Percentiles rank a stretch among this genome's conserved stretches.
These are phyloP conservation scores for Suhomyces maxii DNA, from an alignment of 1,139 yeast species.

Conservation along the genomic window DNA sequence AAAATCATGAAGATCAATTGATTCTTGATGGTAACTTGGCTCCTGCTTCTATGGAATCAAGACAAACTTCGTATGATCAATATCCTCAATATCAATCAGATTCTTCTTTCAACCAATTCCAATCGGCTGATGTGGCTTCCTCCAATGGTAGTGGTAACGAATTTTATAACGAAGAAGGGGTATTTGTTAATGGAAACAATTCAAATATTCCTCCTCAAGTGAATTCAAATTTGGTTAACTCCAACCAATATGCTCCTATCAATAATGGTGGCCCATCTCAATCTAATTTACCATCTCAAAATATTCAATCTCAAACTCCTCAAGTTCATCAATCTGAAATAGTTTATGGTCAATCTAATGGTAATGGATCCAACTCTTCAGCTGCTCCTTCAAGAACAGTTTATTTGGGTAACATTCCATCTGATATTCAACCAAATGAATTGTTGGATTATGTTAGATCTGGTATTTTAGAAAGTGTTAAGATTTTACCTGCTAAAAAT, in stretches of 20 bases:
- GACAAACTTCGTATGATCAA: slow-evolving; percentile 17
- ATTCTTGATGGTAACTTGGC: slow-evolving; percentile 11
- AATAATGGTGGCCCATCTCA: slow-evolving; percentile 2
- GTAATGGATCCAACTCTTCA: slow-evolving; percentile 15
- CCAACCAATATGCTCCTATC: slow-evolving; percentile 5
- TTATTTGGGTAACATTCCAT: slow-evolving; percentile 85
- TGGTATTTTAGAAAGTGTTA: slow-evolving; percentile 81
- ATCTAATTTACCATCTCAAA: slow-evolving; percentile 3
- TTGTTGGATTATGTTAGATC: slow-evolving; percentile 86
- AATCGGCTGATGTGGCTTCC: slow-evolving; percentile 13
- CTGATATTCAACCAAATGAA: slow-evolving; percentile 78
- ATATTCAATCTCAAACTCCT: slow-evolving; percentile 4
- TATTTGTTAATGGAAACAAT: slow-evolving; percentile 18
- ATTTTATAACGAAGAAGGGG: slow-evolving; percentile 26
- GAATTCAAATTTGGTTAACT: slow-evolving; percentile 7
- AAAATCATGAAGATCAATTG: slow-evolving; percentile 14
- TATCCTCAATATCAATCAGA: slow-evolving; percentile 17
- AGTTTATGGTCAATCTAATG: slow-evolving; percentile 11
- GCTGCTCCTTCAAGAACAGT: slow-evolving; percentile 82
- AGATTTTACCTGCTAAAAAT: slow-evolving; percentile 54
- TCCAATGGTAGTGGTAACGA: slow-evolving; percentile 23
- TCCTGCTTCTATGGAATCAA: slow-evolving; percentile 15
- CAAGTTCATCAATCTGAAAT: slow-evolving; percentile 10
- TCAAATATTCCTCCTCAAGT: slow-evolving; percentile 1
- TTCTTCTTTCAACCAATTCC: slow-evolving; percentile 10